phyloP scores from a whole-genome alignment of 352 stramenopile species.

The Peronospora farinosa region DNA sequence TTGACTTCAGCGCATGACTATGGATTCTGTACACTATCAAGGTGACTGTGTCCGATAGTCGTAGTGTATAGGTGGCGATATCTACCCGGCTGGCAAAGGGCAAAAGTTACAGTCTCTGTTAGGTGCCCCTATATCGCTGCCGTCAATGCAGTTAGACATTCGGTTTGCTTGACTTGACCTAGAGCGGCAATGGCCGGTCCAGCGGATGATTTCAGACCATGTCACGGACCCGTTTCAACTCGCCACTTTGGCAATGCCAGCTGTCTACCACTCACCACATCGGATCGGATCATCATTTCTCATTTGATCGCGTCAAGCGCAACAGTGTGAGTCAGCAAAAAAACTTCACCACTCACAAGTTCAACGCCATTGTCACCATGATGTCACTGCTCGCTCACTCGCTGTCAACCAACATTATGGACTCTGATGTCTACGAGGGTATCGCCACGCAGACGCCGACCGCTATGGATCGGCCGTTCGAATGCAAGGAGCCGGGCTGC shows the following conservation, averaged over 20 bases:
- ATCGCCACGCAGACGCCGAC: conserved; percentile 5
- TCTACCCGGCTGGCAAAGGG: no score
- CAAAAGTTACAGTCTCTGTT: no score
- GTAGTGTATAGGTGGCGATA: no score
- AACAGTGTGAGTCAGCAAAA: conserved; percentile 4
- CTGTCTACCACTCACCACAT: conserved; percentile 19
- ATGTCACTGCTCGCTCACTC: conserved; percentile 32
- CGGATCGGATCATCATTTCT: conserved; percentile 27
- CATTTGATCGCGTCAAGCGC: conserved; percentile 17
- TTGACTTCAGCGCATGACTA: no score
- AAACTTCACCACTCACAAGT: not conserved
- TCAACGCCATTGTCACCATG: conserved; percentile 15
- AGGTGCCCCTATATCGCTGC: no score
- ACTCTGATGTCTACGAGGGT: conserved; percentile 15
- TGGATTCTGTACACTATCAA: no score
- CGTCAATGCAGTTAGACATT: conserved; percentile 6
- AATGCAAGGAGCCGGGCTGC: conserved; percentile 35
- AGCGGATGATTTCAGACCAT: conserved; percentile 6
- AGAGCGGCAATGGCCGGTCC: conserved; percentile 11
- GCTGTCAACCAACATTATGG: conserved; percentile 16
- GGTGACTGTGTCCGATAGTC: no score
- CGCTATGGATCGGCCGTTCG: conserved; percentile 35
- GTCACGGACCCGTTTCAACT: conserved; percentile 10
- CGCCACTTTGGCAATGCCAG: conserved; percentile 9
- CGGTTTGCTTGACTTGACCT: conserved; percentile 13